Evolutionary conservation across 139 green algal genomes (phyloP).

Genomic region (Chlamydomonas sp.): DNA sequence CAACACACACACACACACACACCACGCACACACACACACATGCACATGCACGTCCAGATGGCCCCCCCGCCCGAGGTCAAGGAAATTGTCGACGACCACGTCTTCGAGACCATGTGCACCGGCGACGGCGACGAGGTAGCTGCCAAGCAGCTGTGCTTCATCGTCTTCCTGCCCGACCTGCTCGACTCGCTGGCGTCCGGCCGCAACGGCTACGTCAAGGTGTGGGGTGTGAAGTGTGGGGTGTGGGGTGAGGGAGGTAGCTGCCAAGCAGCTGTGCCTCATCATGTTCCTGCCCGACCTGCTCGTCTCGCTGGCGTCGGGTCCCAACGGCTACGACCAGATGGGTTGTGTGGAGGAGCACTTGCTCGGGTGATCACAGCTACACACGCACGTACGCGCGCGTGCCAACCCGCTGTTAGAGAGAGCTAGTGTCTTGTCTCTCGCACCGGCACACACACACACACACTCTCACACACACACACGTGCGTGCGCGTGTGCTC

Average conservation of each 20-base stretch:
- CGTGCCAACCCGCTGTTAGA: no score
- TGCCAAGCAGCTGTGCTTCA: slow-evolving; percentile 66
- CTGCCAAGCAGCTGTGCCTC: slow-evolving; percentile 72
- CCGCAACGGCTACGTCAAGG: slow-evolving; percentile 45
- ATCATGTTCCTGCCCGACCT: slow-evolving; percentile 87
- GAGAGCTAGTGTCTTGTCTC: no score
- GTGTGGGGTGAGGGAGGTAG: no score
- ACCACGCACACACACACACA: no score
- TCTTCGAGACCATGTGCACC: slow-evolving; percentile 50
- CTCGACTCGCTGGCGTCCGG: slow-evolving; percentile 70
- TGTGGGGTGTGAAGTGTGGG: no score
- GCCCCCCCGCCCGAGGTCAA: slow-evolving; percentile 55
- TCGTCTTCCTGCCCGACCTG: slow-evolving; percentile 88
- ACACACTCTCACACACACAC: not conserved
- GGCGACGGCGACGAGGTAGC: slow-evolving; percentile 33
- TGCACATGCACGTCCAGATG: no score
- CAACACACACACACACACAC: no score
- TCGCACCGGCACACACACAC: not conserved
- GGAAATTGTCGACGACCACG: slow-evolving; percentile 58
- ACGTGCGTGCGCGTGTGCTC: no score
- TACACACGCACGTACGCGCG: no score
- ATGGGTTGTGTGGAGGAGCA: slow-evolving; percentile 15
- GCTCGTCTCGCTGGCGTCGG: slow-evolving; percentile 68
- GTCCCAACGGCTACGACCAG: slow-evolving; percentile 48
- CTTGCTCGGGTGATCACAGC: no score